Evolutionary conservation across 352 stramenopile species (phyloP), one percentile per base, ranked within the genome.

Genomic region (Phytopythium ostracodes): DNA sequence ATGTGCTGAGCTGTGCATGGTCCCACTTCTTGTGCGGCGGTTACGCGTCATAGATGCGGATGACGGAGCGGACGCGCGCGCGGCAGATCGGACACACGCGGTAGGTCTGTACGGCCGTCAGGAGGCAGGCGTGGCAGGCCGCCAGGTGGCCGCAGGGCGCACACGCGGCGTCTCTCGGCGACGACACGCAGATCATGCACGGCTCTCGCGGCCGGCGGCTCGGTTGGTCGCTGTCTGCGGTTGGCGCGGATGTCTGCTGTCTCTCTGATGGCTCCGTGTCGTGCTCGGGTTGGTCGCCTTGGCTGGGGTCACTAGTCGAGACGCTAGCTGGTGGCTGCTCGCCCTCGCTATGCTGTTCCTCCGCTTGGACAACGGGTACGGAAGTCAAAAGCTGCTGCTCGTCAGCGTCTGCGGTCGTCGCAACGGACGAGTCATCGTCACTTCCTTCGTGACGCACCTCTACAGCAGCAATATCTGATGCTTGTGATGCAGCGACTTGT

Each of bases 131-230:
- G 51, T 73, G 60, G 51, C 79, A 88, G 10, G 72, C 76, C 2
- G 76, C 75, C 35, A 79, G 63, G 64, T 88, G 79, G 4, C 79
- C 79, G n/a, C 76, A 88, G 22, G 76, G 79, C 20, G 79, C 68
- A 50, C 76, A 84, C 24, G 80, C 72, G 18, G 79, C 73, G 56
- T 84, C 71, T 12, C 79, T 66, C 40, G 60, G 36, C 9, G 65
- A 62, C 27, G 75, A 70, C 62, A 79, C 77, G 63, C 77, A 88
- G 55, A 88, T 73, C n/a, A 71, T 58, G 55, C 76, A 88, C 52
- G 65, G 49, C 49, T 73, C 60, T 2, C 60, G 64, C 22, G 63
- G 56, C 8, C 7, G 5, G 1, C 61, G 56, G 29, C 20, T 14
- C 15, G 43, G 15, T 27, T 11, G 36, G 29, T 3, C n/a, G 20